phyloP scores from a whole-genome alignment of 768 basidiomycete species.

The Hygrophoropsis aurantiaca region DNA sequence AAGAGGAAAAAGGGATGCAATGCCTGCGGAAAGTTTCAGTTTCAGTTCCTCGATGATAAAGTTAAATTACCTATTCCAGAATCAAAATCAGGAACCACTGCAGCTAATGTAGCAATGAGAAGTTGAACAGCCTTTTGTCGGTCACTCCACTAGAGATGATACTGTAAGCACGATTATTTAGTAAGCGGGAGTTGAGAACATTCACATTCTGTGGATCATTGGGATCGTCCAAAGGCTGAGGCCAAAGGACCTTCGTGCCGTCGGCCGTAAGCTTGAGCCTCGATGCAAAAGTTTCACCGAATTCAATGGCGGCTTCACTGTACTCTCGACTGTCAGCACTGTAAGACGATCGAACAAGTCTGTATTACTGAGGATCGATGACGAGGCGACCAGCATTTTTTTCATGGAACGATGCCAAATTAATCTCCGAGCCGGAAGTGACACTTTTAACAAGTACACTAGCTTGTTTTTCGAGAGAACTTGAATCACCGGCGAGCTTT shows the following conservation, averaged over 20 bases:
- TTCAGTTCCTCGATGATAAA: background rate
- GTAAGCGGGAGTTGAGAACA: no score
- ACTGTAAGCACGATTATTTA: background rate
- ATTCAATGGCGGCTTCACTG: constrained; percentile 63
- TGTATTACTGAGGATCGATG: constrained; percentile 53
- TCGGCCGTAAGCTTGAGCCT: constrained; percentile 56
- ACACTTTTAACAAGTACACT: background rate
- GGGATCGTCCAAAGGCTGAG: constrained; percentile 62
- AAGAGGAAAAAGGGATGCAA: constrained; percentile 61
- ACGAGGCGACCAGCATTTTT: constrained; percentile 50
- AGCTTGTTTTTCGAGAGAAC: background rate
- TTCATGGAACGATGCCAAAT: constrained; percentile 43
- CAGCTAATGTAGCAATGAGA: constrained; percentile 60
- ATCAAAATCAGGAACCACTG: constrained; percentile 67
- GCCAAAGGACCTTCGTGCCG: constrained; percentile 65
- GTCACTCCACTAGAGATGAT: constrained; percentile 41
- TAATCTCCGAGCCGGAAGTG: constrained; percentile 13
- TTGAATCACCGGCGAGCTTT: no score
- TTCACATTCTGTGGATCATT: constrained; percentile 64
- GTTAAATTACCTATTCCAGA: constrained; percentile 53
- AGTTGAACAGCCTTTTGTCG: constrained; percentile 56
- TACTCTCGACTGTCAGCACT: background rate
- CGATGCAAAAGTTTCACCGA: constrained; percentile 54
- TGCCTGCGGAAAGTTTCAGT: constrained; percentile 35
- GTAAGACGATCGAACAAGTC: background rate